phyloP scores from a whole-genome alignment of 345 rosid genomes.

The Eucalyptus marginata region DNA sequence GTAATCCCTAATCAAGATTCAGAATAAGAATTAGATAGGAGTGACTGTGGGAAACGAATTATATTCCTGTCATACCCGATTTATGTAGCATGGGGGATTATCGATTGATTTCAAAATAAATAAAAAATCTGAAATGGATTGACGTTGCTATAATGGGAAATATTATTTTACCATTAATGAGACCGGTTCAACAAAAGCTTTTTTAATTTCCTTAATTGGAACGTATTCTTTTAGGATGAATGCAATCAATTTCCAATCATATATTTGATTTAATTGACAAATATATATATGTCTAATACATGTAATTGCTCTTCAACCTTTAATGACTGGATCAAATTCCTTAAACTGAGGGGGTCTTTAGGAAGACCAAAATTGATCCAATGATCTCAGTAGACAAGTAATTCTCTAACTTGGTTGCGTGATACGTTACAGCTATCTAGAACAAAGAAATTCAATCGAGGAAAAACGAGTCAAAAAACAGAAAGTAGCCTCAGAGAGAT shows the following conservation, averaged over 20 bases:
- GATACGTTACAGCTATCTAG: background rate
- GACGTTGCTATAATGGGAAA: background rate
- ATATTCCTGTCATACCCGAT: background rate
- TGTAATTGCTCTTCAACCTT: background rate
- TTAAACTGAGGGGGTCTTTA: background rate
- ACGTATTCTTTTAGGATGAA: background rate
- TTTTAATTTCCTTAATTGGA: background rate
- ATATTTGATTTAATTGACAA: background rate
- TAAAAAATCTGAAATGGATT: background rate
- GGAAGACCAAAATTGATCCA: background rate
- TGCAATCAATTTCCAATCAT: background rate
- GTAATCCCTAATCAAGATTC: background rate
- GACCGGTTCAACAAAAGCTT: background rate
- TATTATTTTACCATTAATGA: background rate
- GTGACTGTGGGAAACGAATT: background rate
- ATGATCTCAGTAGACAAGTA: background rate
- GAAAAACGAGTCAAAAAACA: background rate
- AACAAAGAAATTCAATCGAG: background rate
- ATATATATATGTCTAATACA: background rate
- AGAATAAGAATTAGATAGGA: background rate
- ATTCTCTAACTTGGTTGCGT: background rate
- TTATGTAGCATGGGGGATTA: background rate
- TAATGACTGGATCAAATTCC: background rate
- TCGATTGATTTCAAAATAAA: background rate
- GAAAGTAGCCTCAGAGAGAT: background rate